These are phyloP conservation scores for Mycena alexandri DNA, from an alignment of 768 basidiomycete genomes.

Conservation along the genomic window DNA sequence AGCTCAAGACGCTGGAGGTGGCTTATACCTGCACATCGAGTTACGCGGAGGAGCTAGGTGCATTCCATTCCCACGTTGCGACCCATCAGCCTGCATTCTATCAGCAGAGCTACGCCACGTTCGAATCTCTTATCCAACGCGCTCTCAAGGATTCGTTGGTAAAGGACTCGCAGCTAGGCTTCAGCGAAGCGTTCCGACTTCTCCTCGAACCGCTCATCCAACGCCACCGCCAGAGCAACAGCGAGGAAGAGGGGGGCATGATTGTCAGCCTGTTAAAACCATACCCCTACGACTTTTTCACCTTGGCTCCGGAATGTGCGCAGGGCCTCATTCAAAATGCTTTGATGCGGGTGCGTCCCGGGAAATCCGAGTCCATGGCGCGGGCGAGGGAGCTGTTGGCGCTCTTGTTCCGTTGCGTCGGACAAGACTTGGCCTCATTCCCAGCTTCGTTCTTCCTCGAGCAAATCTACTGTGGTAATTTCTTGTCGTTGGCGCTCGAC, in stretches of 20 bases:
- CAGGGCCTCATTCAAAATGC: slow-evolving; percentile 31
- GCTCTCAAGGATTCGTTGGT: slow-evolving; percentile 14
- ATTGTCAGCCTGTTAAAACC: slow-evolving; percentile 20
- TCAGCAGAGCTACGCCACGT: slow-evolving; percentile 20
- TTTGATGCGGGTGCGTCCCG: slow-evolving; percentile 21
- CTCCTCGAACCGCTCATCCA: slow-evolving; percentile 28
- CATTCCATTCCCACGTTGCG: slow-evolving; percentile 34
- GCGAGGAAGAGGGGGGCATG: slow-evolving; percentile 24
- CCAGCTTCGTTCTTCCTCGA: slow-evolving; percentile 32
- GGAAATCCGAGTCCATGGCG: slow-evolving; percentile 22
- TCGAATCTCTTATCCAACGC: slow-evolving; percentile 29
- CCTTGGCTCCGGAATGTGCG: slow-evolving; percentile 25
- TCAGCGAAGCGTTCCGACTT: slow-evolving; percentile 19
- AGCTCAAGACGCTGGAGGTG: slow-evolving; percentile 27
- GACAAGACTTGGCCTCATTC: slow-evolving; percentile 22
- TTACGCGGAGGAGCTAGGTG: slow-evolving; percentile 18
- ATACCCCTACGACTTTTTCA: slow-evolving; percentile 22
- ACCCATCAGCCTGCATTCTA: slow-evolving; percentile 31
- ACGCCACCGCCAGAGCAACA: slow-evolving; percentile 23
- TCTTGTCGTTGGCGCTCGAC: slow-evolving; percentile 29
- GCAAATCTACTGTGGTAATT: slow-evolving; percentile 31
- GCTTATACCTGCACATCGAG: slow-evolving; percentile 16
- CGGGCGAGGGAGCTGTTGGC: slow-evolving; percentile 21
- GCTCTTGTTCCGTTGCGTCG: slow-evolving; percentile 21
- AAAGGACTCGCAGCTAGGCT: slow-evolving; percentile 15